Evolutionary conservation across 1,284 basidiomycete species (phyloP).

Genomic region (Lignosus rhinocerotis): DNA sequence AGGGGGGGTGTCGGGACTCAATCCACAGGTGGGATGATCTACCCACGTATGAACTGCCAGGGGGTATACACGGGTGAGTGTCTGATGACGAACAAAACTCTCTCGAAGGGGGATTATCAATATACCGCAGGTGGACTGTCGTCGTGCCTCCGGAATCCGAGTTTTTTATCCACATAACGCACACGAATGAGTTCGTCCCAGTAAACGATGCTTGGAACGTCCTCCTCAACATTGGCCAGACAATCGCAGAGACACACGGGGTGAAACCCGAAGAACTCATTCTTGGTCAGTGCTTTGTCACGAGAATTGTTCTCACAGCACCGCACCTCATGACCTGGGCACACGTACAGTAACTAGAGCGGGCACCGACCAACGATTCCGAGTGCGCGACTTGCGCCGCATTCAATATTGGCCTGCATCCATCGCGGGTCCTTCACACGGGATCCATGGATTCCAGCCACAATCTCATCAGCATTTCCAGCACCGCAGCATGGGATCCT

Average conservation of each 20-base stretch:
- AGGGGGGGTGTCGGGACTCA: conserved; percentile 25
- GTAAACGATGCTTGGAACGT: conserved; percentile 46
- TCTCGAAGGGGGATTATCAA: background rate
- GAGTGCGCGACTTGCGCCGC: conserved; percentile 20
- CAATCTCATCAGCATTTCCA: background rate
- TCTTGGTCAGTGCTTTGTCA: conserved; percentile 36
- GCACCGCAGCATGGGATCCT: background rate
- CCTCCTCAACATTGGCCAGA: conserved; percentile 38
- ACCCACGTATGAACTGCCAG: conserved; percentile 31
- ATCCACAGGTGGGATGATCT: conserved; percentile 26
- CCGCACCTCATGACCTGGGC: background rate
- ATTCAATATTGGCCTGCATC: conserved; percentile 14
- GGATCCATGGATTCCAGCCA: background rate
- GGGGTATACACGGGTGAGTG: conserved; percentile 41
- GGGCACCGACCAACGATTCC: conserved; percentile 29
- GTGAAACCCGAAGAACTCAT: conserved; percentile 46
- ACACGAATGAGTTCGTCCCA: conserved; percentile 33
- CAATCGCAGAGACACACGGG: conserved; percentile 35
- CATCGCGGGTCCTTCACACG: background rate
- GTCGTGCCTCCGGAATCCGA: conserved; percentile 39
- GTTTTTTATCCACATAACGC: conserved; percentile 40
- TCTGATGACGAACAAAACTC: background rate
- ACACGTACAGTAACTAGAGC: conserved; percentile 25
- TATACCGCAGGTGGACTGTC: conserved; percentile 44
- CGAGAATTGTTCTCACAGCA: background rate